Conservation (phyloP, 768 basidiomycete genomes). For the Agaricus bisporus region DNA sequence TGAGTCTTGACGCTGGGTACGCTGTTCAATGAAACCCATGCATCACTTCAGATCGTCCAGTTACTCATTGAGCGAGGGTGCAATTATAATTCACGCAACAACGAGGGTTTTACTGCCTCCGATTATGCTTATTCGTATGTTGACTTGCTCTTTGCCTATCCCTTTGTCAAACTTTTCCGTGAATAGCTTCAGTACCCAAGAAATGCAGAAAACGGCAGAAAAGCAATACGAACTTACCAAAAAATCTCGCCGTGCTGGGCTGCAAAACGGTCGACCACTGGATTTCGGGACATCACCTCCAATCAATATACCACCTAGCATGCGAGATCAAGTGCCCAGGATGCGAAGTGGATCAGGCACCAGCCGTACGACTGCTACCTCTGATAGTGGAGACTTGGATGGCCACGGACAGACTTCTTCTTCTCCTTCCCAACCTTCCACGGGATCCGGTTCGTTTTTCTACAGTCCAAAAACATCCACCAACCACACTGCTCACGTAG, state of each 20-base stretch:
- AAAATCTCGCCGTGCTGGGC: slow-evolving; percentile 47
- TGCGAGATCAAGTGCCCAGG: slow-evolving; percentile 41
- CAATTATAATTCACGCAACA: slow-evolving; percentile 77
- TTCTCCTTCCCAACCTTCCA: slow-evolving; percentile 52
- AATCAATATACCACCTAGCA: slow-evolving; percentile 37
- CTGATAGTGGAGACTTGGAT: slow-evolving; percentile 66
- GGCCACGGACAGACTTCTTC: slow-evolving; percentile 52
- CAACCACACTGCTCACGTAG: slow-evolving; percentile 23
- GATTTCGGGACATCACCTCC: slow-evolving; percentile 20
- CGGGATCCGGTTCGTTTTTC: slow-evolving; percentile 39
- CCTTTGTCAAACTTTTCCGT: background rate
- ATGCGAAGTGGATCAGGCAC: slow-evolving; percentile 80
- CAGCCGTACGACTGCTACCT: slow-evolving; percentile 70
- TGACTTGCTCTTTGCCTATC: background rate
- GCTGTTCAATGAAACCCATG: background rate
- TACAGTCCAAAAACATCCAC: slow-evolving; percentile 20
- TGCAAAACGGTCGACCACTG: slow-evolving; percentile 5
- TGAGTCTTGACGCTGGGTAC: slow-evolving; percentile 28
- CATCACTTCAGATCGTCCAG: slow-evolving; percentile 64
- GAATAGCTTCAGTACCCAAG: slow-evolving; percentile 62
- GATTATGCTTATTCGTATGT: slow-evolving; percentile 91
- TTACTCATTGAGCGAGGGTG: slow-evolving; percentile 87
- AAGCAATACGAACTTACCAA: slow-evolving; percentile 76
- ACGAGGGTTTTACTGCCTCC: slow-evolving; percentile 85
- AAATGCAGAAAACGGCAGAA: slow-evolving; percentile 80